These are phyloP conservation scores for Sordariomycetes sp. DNA, from an alignment of 2,329 filamentous ascomycete species.

Conservation along the genomic window DNA sequence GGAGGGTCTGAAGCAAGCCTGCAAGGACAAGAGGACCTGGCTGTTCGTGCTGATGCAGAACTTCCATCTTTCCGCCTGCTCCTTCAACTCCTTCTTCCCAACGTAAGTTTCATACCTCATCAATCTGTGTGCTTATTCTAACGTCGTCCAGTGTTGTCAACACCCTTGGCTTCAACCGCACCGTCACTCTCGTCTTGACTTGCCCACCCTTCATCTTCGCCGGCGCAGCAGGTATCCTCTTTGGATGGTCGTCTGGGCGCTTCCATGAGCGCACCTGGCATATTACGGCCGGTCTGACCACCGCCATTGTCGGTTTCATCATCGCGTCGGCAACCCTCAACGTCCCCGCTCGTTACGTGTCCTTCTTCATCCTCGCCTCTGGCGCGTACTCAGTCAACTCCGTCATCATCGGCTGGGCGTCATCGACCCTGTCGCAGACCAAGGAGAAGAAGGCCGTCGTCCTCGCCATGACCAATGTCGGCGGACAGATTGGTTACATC, in stretches of 20 bases:
- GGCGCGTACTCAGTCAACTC: slow-evolving; percentile 35
- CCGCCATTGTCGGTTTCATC: slow-evolving; percentile 32
- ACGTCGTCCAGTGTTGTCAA: slow-evolving; percentile 35
- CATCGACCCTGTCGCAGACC: slow-evolving; percentile 32
- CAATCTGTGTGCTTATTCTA: no score
- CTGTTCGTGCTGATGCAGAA: slow-evolving; percentile 47
- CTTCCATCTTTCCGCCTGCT: slow-evolving; percentile 40
- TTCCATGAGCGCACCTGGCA: slow-evolving; percentile 40
- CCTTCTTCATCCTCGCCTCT: slow-evolving; percentile 29
- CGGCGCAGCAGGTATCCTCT: slow-evolving; percentile 32
- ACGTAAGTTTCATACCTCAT: no score
- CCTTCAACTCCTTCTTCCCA: slow-evolving; percentile 35
- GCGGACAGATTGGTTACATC: slow-evolving; percentile 35
- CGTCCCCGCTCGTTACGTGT: slow-evolving; percentile 19
- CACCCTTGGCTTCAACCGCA: slow-evolving; percentile 37
- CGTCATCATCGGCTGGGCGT: slow-evolving; percentile 36
- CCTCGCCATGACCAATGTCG: slow-evolving; percentile 37
- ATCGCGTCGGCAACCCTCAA: slow-evolving; percentile 26
- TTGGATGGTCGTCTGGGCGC: slow-evolving; percentile 39
- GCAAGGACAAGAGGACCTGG: slow-evolving; percentile 40
- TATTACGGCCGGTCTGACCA: slow-evolving; percentile 31
- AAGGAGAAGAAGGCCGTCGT: slow-evolving; percentile 40
- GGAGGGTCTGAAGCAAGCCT: slow-evolving; percentile 39
- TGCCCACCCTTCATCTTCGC: slow-evolving; percentile 43
- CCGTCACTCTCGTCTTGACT: slow-evolving; percentile 40